Conservation (phyloP, 2,329 filamentous ascomycete genomes). For the Colletotrichum chrysophilum region DNA sequence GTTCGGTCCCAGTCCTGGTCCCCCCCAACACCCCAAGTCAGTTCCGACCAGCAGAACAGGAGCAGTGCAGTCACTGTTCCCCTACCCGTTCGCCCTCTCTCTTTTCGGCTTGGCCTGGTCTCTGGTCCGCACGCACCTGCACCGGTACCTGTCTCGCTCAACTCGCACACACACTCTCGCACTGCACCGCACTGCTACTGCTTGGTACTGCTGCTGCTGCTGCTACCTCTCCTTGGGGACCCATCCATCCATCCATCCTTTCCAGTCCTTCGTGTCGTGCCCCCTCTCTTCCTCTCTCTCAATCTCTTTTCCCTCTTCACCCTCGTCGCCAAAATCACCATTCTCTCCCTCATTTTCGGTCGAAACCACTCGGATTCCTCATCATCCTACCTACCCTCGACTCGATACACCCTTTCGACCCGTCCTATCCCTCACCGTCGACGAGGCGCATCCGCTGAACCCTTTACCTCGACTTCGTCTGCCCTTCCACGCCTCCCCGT, state of each 20-base stretch:
- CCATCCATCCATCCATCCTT: conserved; percentile 18
- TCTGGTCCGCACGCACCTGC: conserved; percentile 18
- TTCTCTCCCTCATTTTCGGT: conserved; percentile 17
- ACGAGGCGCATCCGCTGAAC: conserved; percentile 32
- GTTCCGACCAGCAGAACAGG: neutral
- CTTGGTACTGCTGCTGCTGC: neutral
- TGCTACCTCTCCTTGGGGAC: conserved; percentile 14
- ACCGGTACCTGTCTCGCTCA: conserved; percentile 18
- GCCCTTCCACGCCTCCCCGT: conserved; percentile 19
- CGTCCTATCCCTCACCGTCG: conserved; percentile 30
- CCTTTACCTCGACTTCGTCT: conserved; percentile 27
- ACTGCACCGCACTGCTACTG: conserved; percentile 5
- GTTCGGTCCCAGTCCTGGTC: neutral
- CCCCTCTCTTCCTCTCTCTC: conserved; percentile 23
- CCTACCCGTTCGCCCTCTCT: conserved; percentile 2
- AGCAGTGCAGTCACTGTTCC: conserved; percentile 15
- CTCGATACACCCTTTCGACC: conserved; percentile 20
- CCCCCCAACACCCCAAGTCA: neutral
- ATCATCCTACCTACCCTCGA: conserved; percentile 15
- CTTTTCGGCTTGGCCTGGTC: conserved; percentile 6
- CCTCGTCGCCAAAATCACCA: conserved; percentile 10
- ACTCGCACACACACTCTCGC: conserved; percentile 9
- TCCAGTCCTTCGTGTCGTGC: conserved; percentile 21
- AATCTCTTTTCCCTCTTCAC: conserved; percentile 22
- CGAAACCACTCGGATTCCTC: conserved; percentile 13